Base-by-base conservation (phyloP, 2,329 filamentous ascomycete species). In the Neospermospora avenae region DNA sequence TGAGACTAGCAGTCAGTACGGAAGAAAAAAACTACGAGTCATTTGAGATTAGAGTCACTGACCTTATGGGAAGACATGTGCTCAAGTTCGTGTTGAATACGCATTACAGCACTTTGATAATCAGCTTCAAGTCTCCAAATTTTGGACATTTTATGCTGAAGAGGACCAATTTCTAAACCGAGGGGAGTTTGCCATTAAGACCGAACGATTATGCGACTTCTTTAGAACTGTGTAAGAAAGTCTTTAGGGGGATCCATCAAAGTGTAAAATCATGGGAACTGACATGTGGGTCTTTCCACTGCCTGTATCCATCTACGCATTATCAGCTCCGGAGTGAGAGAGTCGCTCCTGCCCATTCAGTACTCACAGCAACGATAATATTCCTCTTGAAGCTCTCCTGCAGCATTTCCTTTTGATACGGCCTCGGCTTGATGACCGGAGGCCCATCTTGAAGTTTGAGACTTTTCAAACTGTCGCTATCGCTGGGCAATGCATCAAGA, bases 241-340 rank as follows among this genome's bases (percentile, higher is more conserved):
- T 6, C 39, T 6, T 3, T 18, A n/a, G 4, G 39, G 16, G 4
- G 39, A n/a, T n/a, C 4, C 16, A 41, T 7, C 6, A 22, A 44
- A 14, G 42, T 6, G 7, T 48, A 14, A 7, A 7, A 34, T 1
- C 24, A 42, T 18, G 28, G 16, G 25, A 44, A 74, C 81, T 74
- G 80, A 90, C 88, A 92, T 83, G 65, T 88, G 85, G 3, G 89
- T 92, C 72, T 93, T 93, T 2, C 89, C 89, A 64, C 84, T 90
- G 1, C 89, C 89, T 0, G 89, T 93, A 63, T 90, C 88, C 89
- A 92, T 92, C 87, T 89, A 35, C n/a, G 11, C 7, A 37, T 13
- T 2, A 45, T 54, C 53, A 63, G 49, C 51, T 14, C 22, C 24
- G 49, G 45, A 62, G 39, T 51, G 8, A 14, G 13, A 8, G 39